Conservation (phyloP, 345 rosid species). For the Linum trigynum region DNA sequence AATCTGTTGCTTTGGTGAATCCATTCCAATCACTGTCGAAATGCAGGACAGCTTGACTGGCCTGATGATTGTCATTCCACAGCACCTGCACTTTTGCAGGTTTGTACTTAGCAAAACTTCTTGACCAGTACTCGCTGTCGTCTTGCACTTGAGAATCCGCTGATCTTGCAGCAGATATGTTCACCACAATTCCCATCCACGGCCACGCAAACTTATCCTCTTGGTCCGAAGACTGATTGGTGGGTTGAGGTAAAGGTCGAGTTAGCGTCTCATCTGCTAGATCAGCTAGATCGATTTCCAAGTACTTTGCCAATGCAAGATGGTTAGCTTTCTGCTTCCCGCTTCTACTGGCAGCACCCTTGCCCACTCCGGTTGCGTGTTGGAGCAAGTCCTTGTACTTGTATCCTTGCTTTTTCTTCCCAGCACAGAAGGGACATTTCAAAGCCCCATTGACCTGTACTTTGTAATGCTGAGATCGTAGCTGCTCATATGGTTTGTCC, state of each 20-base stretch:
- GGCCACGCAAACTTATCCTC: constrained; percentile 62
- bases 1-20: constrained; percentile 41
- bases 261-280: constrained; percentile 32
- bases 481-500: constrained; percentile 51
- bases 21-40: constrained; percentile 62
- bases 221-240: constrained; percentile 19
- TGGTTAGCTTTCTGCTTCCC: constrained; percentile 71
- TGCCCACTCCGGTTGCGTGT: constrained; percentile 82
- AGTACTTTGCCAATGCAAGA: constrained; percentile 59
- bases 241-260: constrained; percentile 18
- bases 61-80: constrained; percentile 32
- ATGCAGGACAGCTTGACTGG: constrained; percentile 41
- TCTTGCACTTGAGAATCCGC: constrained; percentile 10
- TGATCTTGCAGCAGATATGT: constrained; percentile 21
- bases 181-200: constrained; percentile 71
- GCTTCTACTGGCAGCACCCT: constrained; percentile 65
- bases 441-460: constrained; percentile 53
- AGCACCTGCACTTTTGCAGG: constrained; percentile 45
- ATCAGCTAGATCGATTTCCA: constrained; percentile 50
- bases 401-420: constrained; percentile 84
- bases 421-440: constrained; percentile 81
- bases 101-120: constrained; percentile 44
- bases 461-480: constrained; percentile 38
- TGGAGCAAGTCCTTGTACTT: constrained; percentile 68
- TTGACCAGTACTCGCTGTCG: constrained; percentile 44